Base-by-base conservation (phyloP, 1,284 basidiomycete genomes). In the Austroboletus niveus region DNA sequence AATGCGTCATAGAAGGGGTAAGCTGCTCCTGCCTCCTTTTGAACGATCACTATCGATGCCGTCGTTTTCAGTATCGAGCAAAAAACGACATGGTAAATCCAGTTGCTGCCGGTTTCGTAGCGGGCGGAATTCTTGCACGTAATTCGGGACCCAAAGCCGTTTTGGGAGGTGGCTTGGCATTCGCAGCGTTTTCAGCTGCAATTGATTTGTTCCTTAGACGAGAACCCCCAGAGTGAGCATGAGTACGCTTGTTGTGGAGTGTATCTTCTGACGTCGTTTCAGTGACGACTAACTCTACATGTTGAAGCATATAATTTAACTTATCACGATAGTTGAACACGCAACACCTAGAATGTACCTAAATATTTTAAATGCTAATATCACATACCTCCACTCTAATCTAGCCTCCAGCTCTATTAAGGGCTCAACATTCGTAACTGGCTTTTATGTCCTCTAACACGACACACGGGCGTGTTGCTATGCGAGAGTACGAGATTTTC, bases 1-100 rank as follows among this genome's bases (percentile, higher is more conserved):
- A 99, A 73, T 99, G 96, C 66, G 87, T 93, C 56, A 90, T 98
- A 53, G 96, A 99, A 75, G 92, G 89, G 55, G 95, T 94, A 71
- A 72, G 94, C 85, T 36, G 39, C 42, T 56, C 20, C 6, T 2
- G n/a, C 45, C 31, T 32, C 43, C 12, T 45, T 40, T 36, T 22
- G 1, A 45, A 41, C n/a, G 15, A 5, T n/a, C 32, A 6, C 30
- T 6, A 11, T n/a, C 65, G 27, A 63, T 3, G 0, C 15, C 27
- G 11, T 52, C 47, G 10, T 38, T 27, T 51, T 34, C 31, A 97
- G 94, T 98, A 96, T 71, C 90, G 94, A 49, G 94, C 92, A n/a
- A 93, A 87, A 72, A 95, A 95, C 64, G 94, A 98, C 69, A 89
- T 96, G 61, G 86, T 84, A 49, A 98, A 97, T 68, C 80, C 86